Percentiles rank a stretch among this genome's conserved stretches.
Conservation (phyloP, 805 yeast species). For the Cyberlindnera japonica region DNA sequence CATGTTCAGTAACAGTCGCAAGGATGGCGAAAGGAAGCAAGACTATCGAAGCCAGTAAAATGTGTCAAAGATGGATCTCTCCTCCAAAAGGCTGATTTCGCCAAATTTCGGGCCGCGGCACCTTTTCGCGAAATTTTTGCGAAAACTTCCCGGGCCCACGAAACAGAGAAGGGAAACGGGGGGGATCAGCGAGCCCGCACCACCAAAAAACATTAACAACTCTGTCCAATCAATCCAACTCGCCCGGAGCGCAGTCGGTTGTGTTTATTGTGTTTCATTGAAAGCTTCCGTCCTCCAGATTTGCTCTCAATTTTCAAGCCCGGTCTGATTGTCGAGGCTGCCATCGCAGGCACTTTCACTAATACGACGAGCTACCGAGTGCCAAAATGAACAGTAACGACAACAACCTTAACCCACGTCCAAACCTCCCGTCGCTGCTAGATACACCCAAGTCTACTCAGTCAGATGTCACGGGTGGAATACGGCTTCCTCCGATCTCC, state of each 20-base stretch:
- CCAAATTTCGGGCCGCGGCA: not conserved
- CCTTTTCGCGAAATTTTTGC: not conserved
- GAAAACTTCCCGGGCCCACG: too few species aligned
- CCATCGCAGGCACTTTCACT: too few species aligned
- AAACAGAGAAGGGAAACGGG: not conserved
- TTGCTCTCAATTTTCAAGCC: too few species aligned
- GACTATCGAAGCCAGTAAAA: too few species aligned
- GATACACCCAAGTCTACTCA: conserved; percentile 8
- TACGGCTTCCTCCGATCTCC: conserved; percentile 39
- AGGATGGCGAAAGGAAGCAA: too few species aligned
- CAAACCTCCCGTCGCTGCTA: conserved; percentile 16
- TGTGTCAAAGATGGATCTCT: conserved; percentile 2
- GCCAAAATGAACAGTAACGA: conserved; percentile 2
- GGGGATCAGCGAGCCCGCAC: not conserved
- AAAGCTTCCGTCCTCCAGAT: too few species aligned
- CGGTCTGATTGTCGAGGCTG: too few species aligned
- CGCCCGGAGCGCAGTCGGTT: too few species aligned
- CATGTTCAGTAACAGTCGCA: too few species aligned
- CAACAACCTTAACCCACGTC: conserved; percentile 15
- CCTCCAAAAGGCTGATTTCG: too few species aligned
- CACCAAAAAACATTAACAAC: not conserved
- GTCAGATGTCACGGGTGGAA: conserved; percentile 14
- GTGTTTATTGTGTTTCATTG: too few species aligned
- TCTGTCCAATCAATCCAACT: not conserved
- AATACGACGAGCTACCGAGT: too few species aligned